Percentiles rank a stretch among this genome's conserved stretches.
phyloP scores from a whole-genome alignment of 2,329 filamentous ascomycete species.

The Penicillium sp. region DNA sequence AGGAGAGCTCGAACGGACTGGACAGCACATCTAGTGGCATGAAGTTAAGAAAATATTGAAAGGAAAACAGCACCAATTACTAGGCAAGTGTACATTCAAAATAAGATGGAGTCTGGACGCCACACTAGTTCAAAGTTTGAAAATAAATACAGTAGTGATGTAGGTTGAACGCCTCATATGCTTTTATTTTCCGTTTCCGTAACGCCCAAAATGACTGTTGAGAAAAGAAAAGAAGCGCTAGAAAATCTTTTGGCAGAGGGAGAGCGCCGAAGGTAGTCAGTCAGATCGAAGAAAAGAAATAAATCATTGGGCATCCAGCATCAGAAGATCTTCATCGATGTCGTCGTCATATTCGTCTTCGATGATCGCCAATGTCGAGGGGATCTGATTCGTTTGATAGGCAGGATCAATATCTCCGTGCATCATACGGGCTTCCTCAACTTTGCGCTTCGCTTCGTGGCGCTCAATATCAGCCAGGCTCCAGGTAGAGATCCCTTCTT shows the following conservation, averaged over 20 bases:
- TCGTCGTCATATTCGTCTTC: constrained; percentile 38
- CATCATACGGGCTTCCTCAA: constrained; percentile 61
- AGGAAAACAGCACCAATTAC: too few species aligned
- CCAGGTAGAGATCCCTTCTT: constrained; percentile 93
- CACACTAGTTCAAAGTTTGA: too few species aligned
- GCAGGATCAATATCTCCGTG: constrained; percentile 44
- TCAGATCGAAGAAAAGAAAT: constrained; percentile 1
- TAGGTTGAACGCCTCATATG: constrained; percentile 21
- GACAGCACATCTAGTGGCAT: too few species aligned
- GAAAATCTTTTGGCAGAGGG: neutral
- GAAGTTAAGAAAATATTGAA: too few species aligned
- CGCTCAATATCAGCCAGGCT: constrained; percentile 68
- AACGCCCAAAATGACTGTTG: constrained; percentile 11
- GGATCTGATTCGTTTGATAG: constrained; percentile 16
- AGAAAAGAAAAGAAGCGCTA: constrained; percentile 1
- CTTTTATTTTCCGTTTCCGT: constrained; percentile 13
- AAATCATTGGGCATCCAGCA: constrained; percentile 32
- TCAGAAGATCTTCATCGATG: constrained; percentile 41
- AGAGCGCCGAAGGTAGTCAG: too few species aligned
- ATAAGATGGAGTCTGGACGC: too few species aligned
- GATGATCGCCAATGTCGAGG: constrained; percentile 19
- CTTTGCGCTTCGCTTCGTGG: constrained; percentile 63
- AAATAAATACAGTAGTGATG: neutral
- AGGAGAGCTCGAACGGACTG: too few species aligned
- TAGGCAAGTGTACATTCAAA: too few species aligned